Evolutionary conservation across 1,139 yeast species (phyloP), one percentile per base, ranked within the genome.

Genomic region (Hansenula anomala): DNA sequence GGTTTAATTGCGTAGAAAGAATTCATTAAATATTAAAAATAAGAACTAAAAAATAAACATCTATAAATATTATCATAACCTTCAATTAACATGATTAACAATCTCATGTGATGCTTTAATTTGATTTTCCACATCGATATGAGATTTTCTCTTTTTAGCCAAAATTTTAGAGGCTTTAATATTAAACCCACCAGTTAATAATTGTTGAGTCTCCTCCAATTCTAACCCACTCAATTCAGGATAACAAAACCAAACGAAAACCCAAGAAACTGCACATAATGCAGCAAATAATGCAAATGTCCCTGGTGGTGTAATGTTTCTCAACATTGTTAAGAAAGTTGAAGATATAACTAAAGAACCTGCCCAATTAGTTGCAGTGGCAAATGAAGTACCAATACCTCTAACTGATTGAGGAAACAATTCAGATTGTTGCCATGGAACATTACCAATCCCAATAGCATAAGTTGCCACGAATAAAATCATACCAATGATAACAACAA

Each of bases 341-440:
- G 96, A 76, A 1, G 97, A 87, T 58, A 90, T 86, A 31, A 88
- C 84, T 54, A 92, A 69, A 23, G 96, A 88, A 37, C 97, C 97
- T 13, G 89, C 79, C 98, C 98, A 92, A 67, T 92, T 92, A 33
- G 92, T 81, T 23, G 90, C 88, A n/a, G 97, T 86, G 3, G 97
- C 90, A 54, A 78, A 82, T 50, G 95, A 85, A 3, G 89, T 82
- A 43, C 97, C 98, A 33, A 88, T 74, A 40, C 96, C 94, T 60
- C 98, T 78, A 29, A 90, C 97, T 48, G 80, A 77, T 69, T 89
- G 95, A 22, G 97, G 92, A 67, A 90, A 88, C 54, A 89, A 68
- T 63, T 90, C 98, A 39, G 92, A 86, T 57, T 95, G 97, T 55
- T 92, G 96, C 98, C 98, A 90, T 36, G 98, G 97, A 44, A 88